A percentile compares a stretch with the other conserved stretches of the same genome.
These are phyloP conservation scores for Suillus alpinus DNA, from an alignment of 768 basidiomycete genomes.

Conservation along the genomic window DNA sequence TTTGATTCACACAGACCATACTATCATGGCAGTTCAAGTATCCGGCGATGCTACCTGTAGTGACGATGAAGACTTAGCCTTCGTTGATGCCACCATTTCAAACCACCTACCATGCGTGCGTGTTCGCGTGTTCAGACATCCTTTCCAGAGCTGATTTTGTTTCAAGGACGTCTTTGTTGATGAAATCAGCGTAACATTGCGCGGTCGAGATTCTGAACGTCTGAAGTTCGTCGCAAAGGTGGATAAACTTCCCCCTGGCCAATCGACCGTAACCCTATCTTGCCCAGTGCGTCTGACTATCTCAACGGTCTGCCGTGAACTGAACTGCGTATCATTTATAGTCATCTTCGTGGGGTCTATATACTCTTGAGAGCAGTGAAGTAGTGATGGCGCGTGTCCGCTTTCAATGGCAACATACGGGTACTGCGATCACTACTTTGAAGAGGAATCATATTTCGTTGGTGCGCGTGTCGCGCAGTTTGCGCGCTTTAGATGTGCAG, in stretches of 20 bases:
- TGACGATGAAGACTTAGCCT: constrained; percentile 65
- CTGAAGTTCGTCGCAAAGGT: constrained; percentile 50
- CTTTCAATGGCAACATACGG: constrained; percentile 61
- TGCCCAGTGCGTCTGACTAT: constrained; percentile 59
- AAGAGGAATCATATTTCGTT: constrained; percentile 37
- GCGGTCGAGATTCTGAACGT: constrained; percentile 61
- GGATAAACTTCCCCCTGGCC: constrained; percentile 53
- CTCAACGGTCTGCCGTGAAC: constrained; percentile 3
- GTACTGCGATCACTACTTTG: constrained; percentile 18
- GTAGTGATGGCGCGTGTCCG: constrained; percentile 60
- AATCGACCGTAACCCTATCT: constrained; percentile 54
- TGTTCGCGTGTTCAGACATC: constrained; percentile 6
- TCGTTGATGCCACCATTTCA: constrained; percentile 53
- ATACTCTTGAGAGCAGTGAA: constrained; percentile 65
- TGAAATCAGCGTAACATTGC: constrained; percentile 56
- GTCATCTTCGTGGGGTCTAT: constrained; percentile 71
- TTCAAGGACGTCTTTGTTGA: constrained; percentile 59
- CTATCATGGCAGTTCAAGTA: constrained; percentile 56
- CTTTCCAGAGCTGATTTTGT: constrained; percentile 10
- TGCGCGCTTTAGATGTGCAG: constrained; percentile 58
- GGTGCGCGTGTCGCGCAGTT: constrained; percentile 63
- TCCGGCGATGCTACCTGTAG: constrained; percentile 45
- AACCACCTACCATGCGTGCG: constrained; percentile 80
- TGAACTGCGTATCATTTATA: constrained; percentile 24
- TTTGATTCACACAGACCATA: constrained; percentile 64